Conservation (phyloP, 495 filamentous ascomycete species). For the Neurospora hispaniola region DNA sequence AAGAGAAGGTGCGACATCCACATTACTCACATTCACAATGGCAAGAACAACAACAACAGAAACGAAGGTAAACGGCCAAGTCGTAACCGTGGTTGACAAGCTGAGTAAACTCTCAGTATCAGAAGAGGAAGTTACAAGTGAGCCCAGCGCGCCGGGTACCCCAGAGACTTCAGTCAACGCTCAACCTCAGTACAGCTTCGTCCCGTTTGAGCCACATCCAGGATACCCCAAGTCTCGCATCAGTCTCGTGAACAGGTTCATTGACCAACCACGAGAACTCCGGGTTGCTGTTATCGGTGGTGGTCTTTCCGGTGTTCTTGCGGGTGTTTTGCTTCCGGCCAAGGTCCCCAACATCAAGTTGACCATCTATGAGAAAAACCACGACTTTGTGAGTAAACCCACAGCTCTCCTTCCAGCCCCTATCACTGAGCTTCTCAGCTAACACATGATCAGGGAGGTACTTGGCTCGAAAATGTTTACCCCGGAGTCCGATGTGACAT, state of each 20-base stretch:
- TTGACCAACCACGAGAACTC: slow-evolving; percentile 47
- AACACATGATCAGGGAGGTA: slow-evolving; percentile 39
- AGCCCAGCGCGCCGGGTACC: neutral
- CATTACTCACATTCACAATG: neutral
- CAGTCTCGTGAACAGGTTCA: slow-evolving; percentile 36
- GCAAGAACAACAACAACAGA: neutral
- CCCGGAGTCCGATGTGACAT: slow-evolving; percentile 61
- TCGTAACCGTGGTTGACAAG: slow-evolving; percentile 1
- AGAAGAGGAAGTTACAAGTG: neutral
- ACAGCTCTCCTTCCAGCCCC: neutral
- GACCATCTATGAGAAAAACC: slow-evolving; percentile 65
- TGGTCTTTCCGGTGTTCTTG: slow-evolving; percentile 52
- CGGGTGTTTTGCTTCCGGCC: slow-evolving; percentile 49
- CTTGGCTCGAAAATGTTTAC: slow-evolving; percentile 65
- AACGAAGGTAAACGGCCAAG: neutral
- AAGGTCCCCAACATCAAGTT: slow-evolving; percentile 46
- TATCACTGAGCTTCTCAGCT: neutral
- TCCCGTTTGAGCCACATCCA: slow-evolving; percentile 1
- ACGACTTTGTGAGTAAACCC: slow-evolving; percentile 35
- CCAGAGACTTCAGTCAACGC: neutral
- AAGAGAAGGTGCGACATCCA: neutral
- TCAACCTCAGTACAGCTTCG: neutral
- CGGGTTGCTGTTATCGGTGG: slow-evolving; percentile 56
- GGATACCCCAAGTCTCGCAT: slow-evolving; percentile 16
- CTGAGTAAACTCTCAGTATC: neutral